Percentiles rank a stretch among this genome's conserved stretches.
Conservation (phyloP, 257 asterid species). For the Solanum lycopersicoides region DNA sequence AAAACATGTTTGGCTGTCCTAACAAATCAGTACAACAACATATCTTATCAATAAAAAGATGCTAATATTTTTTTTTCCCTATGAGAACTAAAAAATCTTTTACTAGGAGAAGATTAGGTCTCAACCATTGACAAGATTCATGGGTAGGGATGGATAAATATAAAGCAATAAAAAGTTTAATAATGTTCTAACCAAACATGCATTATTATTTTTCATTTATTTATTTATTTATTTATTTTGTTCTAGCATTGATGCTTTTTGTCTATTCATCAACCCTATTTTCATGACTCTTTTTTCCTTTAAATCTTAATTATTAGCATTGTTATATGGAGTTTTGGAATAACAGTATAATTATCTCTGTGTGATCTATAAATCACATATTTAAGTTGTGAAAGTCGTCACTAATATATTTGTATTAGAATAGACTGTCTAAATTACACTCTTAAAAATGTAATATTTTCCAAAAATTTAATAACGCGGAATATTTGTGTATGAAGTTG, state of each 20-base stretch:
- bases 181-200: background rate
- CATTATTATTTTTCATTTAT: background rate
- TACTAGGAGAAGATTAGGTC: background rate
- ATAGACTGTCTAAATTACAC: background rate
- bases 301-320: background rate
- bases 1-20: background rate
- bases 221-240: background rate
- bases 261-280: background rate
- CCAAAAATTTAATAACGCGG: rapidly evolving
- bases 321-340: background rate
- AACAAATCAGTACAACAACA: background rate
- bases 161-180: background rate
- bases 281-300: background rate
- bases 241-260: background rate
- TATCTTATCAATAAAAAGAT: background rate
- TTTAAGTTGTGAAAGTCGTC: background rate
- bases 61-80: background rate
- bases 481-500: background rate
- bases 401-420: background rate
- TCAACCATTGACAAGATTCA: background rate
- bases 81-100: background rate
- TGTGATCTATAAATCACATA: rapidly evolving
- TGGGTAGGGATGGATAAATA: background rate
- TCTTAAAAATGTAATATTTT: rapidly evolving
- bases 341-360: background rate